A percentile compares a stretch with the other conserved stretches of the same genome.
Evolutionary conservation across 1,284 basidiomycete species (phyloP).

Genomic region (Cutaneotrichosporon cutaneum): DNA sequence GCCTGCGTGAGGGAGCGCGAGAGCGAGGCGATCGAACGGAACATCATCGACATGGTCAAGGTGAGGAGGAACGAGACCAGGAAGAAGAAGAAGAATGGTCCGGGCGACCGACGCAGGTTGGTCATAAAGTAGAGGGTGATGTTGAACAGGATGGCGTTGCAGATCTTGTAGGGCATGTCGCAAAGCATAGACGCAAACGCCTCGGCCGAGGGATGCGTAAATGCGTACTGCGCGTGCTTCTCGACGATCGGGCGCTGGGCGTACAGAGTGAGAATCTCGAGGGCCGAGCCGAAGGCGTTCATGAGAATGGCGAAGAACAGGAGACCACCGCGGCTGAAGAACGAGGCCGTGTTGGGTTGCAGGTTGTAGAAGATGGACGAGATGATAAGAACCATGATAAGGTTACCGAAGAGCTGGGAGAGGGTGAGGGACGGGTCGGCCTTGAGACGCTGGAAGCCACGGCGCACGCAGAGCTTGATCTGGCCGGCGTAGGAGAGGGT

Average conservation of each 20-base stretch:
- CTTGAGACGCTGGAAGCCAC: conserved; percentile 52
- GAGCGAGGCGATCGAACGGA: conserved; percentile 56
- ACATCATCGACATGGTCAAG: conserved; percentile 56
- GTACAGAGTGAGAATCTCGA: conserved; percentile 55
- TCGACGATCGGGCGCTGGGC: conserved; percentile 55
- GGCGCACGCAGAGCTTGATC: conserved; percentile 51
- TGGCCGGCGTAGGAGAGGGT: conserved; percentile 53
- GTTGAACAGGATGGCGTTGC: conserved; percentile 51
- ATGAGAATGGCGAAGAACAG: conserved; percentile 55
- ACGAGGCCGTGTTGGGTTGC: conserved; percentile 36
- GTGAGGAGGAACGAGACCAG: conserved; percentile 52
- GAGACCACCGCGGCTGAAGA: conserved; percentile 47
- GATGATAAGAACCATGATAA: conserved; percentile 53
- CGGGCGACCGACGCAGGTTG: conserved; percentile 52
- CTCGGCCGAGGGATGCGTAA: conserved; percentile 55
- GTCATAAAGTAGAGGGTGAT: conserved; percentile 54
- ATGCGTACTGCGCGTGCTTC: conserved; percentile 54
- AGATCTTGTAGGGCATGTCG: conserved; percentile 56
- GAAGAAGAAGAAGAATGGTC: conserved; percentile 51
- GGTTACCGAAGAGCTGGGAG: conserved; percentile 53
- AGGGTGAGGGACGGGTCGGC: conserved; percentile 53
- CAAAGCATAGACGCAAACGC: conserved; percentile 54
- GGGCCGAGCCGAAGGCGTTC: conserved; percentile 42
- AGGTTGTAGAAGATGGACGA: conserved; percentile 54
- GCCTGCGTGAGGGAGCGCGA: conserved; percentile 52